These are phyloP conservation scores for Malbranchea cinnamomea DNA, from an alignment of 2,329 filamentous ascomycete species.

Conservation along the genomic window DNA sequence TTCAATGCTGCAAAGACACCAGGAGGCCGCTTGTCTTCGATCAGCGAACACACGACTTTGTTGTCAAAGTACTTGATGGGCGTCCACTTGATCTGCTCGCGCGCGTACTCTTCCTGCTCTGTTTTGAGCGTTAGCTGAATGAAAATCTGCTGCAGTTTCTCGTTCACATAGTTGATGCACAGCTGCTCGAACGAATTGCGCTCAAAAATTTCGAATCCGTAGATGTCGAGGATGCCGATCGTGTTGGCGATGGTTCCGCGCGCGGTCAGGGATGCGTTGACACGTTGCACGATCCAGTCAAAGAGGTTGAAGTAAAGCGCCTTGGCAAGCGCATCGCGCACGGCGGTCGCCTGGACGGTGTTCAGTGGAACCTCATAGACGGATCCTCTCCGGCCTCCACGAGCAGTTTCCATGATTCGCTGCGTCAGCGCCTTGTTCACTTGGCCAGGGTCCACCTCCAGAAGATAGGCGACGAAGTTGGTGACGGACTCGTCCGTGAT, in stretches of 20 bases:
- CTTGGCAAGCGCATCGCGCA: conserved; percentile 81
- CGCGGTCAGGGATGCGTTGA: conserved; percentile 77
- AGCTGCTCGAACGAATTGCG: conserved; percentile 98
- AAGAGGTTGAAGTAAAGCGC: conserved; percentile 97
- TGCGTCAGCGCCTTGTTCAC: conserved; percentile 80
- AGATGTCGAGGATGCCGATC: conserved; percentile 96
- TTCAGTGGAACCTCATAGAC: conserved; percentile 69
- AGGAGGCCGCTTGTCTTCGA: conserved; percentile 78
- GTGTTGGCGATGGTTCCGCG: conserved; percentile 62
- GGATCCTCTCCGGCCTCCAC: conserved; percentile 50
- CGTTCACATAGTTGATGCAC: conserved; percentile 99
- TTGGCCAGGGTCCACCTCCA: conserved; percentile 70
- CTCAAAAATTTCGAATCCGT: conserved; percentile 98
- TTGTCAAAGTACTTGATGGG: conserved; percentile 99
- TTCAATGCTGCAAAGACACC: conserved; percentile 94
- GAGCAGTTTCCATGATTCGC: conserved; percentile 61
- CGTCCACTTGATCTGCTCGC: conserved; percentile 95
- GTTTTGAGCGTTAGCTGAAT: conserved; percentile 94
- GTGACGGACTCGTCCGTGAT: conserved; percentile 83
- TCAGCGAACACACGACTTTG: conserved; percentile 94
- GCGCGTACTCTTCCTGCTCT: conserved; percentile 92
- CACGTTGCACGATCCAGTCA: conserved; percentile 90
- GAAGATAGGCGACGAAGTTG: conserved; percentile 83
- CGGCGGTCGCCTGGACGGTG: conserved; percentile 67
- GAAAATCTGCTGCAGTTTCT: conserved; percentile 98